These are phyloP conservation scores for Raddia distichophylla DNA, from an alignment of 176 grass and related monocot genomes.

Conservation along the genomic window DNA sequence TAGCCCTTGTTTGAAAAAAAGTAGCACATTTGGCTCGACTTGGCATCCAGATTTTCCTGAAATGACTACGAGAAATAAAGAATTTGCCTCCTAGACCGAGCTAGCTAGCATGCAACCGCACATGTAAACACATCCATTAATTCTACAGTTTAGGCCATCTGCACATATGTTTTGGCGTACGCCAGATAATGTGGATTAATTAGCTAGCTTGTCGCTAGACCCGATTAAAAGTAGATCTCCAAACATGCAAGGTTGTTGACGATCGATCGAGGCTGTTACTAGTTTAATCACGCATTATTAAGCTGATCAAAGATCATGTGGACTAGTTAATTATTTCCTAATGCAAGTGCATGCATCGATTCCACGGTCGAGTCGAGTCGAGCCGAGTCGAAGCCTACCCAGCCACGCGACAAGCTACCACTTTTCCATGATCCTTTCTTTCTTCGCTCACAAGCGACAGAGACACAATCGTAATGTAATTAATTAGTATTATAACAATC, in stretches of 20 bases:
- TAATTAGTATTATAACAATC: too few relatives aligned
- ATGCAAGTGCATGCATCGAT: conserved; percentile 5
- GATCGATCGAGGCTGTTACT: conserved; percentile 25
- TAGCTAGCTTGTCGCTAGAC: background rate
- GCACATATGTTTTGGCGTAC: background rate
- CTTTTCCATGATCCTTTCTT: conserved; percentile 46
- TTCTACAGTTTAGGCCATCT: background rate
- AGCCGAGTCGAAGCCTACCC: conserved; percentile 15
- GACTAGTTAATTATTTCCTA: background rate
- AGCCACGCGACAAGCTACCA: conserved; percentile 46
- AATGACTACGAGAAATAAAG: too few relatives aligned
- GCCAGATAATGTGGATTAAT: background rate
- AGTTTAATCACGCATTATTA: background rate
- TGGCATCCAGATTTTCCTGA: too few relatives aligned
- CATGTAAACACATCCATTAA: too few relatives aligned
- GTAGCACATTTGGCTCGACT: too few relatives aligned
- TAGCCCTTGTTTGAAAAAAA: too few relatives aligned
- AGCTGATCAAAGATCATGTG: conserved; percentile 1
- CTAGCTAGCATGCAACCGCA: too few relatives aligned
- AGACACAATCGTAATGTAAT: background rate
- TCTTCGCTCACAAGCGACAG: background rate
- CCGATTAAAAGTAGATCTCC: background rate
- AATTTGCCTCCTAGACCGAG: too few relatives aligned
- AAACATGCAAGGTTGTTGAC: background rate
- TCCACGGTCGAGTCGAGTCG: background rate